Percentiles rank a stretch among this genome's conserved stretches.
Conservation (phyloP, 306 rosid genomes). For the Acacia acuminata region DNA sequence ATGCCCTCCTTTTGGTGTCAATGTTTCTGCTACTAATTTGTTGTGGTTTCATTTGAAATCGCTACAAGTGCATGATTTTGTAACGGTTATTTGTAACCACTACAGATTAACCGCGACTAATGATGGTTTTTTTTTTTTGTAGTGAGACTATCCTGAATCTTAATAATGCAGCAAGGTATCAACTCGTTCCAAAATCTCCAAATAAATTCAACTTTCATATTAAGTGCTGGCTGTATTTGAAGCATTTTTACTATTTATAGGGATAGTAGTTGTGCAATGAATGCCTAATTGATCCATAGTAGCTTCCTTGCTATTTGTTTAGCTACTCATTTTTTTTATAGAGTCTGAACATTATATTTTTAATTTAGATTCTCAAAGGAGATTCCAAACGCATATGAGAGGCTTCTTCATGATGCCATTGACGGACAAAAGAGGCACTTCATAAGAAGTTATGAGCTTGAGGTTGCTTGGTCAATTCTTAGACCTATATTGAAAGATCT, state of each 20-base stretch:
- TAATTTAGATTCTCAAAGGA: slow-evolving; percentile 71
- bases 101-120: too few species aligned
- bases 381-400: slow-evolving; percentile 93
- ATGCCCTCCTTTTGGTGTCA: too few species aligned
- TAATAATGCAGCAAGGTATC: slow-evolving; percentile 81
- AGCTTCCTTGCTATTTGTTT: background rate
- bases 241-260: background rate
- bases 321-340: background rate
- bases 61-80: too few species aligned
- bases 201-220: slow-evolving; percentile 1
- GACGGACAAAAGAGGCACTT: slow-evolving; percentile 89
- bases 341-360: background rate
- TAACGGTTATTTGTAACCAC: too few species aligned
- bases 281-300: background rate
- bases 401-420: slow-evolving; percentile 80
- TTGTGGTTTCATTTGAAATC: too few species aligned
- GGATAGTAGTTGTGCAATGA: background rate
- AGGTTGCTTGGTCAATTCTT: slow-evolving; percentile 84
- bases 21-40: too few species aligned
- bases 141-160: slow-evolving; percentile 78
- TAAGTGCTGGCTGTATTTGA: background rate
- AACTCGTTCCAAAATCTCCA: background rate
- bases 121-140: too few species aligned
- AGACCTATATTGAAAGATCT: slow-evolving; percentile 72
- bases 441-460: slow-evolving; percentile 76